A percentile compares a stretch with the other conserved stretches of the same genome.
Conservation (phyloP, 2,329 filamentous ascomycete genomes). For the Claviceps digitariae region DNA sequence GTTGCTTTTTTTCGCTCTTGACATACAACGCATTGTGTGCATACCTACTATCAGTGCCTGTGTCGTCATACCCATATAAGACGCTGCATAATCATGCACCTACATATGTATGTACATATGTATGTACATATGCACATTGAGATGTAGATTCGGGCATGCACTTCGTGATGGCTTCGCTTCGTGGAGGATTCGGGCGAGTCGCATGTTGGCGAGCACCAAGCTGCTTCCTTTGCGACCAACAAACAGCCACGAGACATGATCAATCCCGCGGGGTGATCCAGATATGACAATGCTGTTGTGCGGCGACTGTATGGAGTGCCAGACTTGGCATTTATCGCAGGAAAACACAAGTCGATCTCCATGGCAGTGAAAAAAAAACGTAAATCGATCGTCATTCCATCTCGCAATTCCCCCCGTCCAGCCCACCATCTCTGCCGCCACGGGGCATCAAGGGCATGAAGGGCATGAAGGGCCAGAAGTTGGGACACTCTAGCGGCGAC, state of each 20-base stretch:
- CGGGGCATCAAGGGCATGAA: too few species aligned
- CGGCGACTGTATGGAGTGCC: too few species aligned
- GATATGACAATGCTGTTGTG: too few species aligned
- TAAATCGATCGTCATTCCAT: not conserved
- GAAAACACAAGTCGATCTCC: too few species aligned
- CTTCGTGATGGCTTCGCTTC: not conserved
- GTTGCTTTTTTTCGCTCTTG: too few species aligned
- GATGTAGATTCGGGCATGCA: too few species aligned
- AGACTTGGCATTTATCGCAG: too few species aligned
- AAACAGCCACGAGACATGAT: too few species aligned
- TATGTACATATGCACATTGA: not conserved
- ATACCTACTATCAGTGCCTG: too few species aligned
- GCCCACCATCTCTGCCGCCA: not conserved
- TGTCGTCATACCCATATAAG: not conserved
- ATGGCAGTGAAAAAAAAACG: not conserved
- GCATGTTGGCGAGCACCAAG: not conserved
- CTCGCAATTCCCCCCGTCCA: not conserved
- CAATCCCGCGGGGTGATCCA: too few species aligned
- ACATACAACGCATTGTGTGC: not conserved
- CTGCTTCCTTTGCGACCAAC: not conserved
- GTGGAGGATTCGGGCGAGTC: not conserved
- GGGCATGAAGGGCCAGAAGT: too few species aligned
- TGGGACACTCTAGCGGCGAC: too few species aligned
- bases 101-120: not conserved
- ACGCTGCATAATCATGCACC: not conserved